phyloP scores from a whole-genome alignment of 2,329 filamentous ascomycete genomes.

The Ascochyta pisi region DNA sequence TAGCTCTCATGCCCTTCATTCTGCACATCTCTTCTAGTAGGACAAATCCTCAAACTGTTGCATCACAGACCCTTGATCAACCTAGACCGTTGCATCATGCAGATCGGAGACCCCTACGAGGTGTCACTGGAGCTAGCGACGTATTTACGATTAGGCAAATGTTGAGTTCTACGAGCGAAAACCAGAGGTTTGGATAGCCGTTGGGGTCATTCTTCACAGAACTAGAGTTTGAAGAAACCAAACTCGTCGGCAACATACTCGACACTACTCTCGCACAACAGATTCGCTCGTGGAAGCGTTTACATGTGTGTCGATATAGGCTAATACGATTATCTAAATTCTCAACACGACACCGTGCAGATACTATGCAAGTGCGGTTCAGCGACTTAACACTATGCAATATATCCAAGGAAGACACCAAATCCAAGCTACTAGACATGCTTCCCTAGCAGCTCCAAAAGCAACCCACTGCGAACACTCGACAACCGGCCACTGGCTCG shows the following conservation, averaged over 20 bases:
- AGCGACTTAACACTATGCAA: too few species aligned
- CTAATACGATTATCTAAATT: too few species aligned
- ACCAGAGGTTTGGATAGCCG: background rate
- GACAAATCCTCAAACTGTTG: slow-evolving; percentile 1
- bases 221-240: too few species aligned
- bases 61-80: background rate
- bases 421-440: too few species aligned
- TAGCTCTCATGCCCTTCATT: background rate
- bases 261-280: background rate
- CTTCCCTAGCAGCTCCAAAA: too few species aligned
- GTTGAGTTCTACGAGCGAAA: background rate
- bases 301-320: too few species aligned
- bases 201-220: background rate
- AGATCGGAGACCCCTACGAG: background rate
- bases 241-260: background rate
- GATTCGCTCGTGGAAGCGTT: too few species aligned
- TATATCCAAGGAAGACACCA: too few species aligned
- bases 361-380: too few species aligned
- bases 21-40: background rate
- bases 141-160: background rate
- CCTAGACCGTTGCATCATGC: background rate
- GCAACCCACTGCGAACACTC: background rate
- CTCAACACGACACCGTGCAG: too few species aligned
- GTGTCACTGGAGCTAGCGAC: background rate
- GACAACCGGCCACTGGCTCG: too few species aligned